Evolutionary conservation across 1,284 basidiomycete genomes (phyloP).

Genomic region (Ganoderma lucidum): DNA sequence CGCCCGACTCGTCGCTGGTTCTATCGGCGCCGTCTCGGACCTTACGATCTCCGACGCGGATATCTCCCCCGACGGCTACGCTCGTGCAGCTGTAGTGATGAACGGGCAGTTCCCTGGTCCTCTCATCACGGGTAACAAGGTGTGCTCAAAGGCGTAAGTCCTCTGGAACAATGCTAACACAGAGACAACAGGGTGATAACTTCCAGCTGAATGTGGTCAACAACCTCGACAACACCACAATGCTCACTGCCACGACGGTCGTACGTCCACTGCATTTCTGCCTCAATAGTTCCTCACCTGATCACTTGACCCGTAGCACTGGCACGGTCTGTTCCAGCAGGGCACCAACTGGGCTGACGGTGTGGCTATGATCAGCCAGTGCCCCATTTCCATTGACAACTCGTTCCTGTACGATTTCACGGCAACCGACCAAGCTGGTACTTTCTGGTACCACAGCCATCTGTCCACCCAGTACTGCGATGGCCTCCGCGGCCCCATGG

Average conservation of each 20-base stretch:
- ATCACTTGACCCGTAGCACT: conserved; percentile 89
- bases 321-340: conserved; percentile 36
- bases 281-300: conserved; percentile 98
- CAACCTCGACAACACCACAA: conserved; percentile 41
- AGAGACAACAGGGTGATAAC: conserved; percentile 31
- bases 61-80: conserved; percentile 36
- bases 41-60: conserved; percentile 30
- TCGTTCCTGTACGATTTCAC: conserved; percentile 51
- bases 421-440: conserved; percentile 41
- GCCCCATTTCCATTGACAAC: conserved; percentile 53
- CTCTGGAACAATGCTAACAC: not conserved
- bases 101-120: conserved; percentile 38
- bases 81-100: conserved; percentile 33
- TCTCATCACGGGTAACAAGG: conserved; percentile 37
- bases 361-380: conserved; percentile 41
- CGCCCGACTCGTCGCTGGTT: conserved; percentile 14
- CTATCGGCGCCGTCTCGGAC: conserved; percentile 30
- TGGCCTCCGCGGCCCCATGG: conserved; percentile 41
- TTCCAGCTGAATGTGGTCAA: conserved; percentile 33
- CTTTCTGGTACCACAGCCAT: conserved; percentile 29
- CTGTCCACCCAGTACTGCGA: conserved; percentile 39
- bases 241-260: conserved; percentile 45
- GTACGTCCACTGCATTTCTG: conserved; percentile 73
- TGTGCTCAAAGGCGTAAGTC: conserved; percentile 2
- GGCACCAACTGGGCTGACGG: conserved; percentile 45